phyloP scores from a whole-genome alignment of 2,329 filamentous ascomycete genomes.

The Colletotrichum theobromicola region DNA sequence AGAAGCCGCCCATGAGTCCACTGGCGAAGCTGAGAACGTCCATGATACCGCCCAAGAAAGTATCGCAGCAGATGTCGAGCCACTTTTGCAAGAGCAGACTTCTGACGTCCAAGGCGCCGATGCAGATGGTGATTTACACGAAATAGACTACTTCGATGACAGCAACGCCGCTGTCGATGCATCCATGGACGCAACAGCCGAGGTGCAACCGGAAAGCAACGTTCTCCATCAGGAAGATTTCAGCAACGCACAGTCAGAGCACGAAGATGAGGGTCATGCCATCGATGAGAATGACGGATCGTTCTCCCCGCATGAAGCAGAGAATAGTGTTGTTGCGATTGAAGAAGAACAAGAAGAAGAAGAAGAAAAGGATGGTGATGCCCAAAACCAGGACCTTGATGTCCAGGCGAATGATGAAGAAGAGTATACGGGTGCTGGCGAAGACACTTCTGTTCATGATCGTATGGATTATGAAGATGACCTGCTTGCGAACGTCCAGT shows the following conservation, averaged over 20 bases:
- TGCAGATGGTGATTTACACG: slow-evolving; percentile 25
- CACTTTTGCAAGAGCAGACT: slow-evolving; percentile 7
- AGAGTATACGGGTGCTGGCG: slow-evolving; percentile 5
- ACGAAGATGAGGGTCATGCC: not conserved
- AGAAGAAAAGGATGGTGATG: not conserved
- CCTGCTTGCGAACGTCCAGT: slow-evolving; percentile 7
- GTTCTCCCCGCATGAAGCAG: not conserved
- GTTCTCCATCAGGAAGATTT: not conserved
- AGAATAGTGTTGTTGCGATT: not conserved
- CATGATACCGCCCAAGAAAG: not conserved
- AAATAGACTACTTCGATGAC: slow-evolving; percentile 39
- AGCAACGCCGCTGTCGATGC: slow-evolving; percentile 36
- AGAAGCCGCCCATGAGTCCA: slow-evolving; percentile 22
- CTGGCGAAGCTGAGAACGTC: slow-evolving; percentile 15
- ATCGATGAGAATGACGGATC: not conserved
- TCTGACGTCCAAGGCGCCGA: not conserved
- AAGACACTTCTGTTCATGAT: slow-evolving; percentile 1
- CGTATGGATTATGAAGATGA: slow-evolving; percentile 12
- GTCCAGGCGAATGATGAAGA: slow-evolving; percentile 2
- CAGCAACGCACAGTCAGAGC: not conserved
- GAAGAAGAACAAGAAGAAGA: not conserved
- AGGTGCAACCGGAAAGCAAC: not conserved
- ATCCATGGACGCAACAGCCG: not conserved
- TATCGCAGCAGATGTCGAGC: not conserved
- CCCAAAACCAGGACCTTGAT: not conserved